phyloP scores from a whole-genome alignment of 176 grass and related monocot genomes.

The Carex cristatella region DNA sequence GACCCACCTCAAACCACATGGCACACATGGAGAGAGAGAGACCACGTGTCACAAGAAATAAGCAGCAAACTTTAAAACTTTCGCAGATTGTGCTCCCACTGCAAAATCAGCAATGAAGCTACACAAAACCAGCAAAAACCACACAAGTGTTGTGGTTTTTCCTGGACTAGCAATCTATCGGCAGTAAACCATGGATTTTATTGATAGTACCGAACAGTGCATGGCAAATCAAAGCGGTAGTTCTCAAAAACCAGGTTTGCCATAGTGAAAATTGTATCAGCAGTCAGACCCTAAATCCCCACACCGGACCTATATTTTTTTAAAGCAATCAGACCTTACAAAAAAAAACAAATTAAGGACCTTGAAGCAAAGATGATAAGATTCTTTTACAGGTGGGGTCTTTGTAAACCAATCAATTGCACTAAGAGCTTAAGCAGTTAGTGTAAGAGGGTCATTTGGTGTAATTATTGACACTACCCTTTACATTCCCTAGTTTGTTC shows the following conservation, averaged over 20 bases:
- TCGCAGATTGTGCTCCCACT: not conserved
- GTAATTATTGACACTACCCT: not conserved
- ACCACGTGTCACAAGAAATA: not conserved
- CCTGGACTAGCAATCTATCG: not conserved
- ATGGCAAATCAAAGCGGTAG: not conserved
- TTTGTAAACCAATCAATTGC: not conserved
- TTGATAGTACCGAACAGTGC: not conserved
- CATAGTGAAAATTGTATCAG: not conserved
- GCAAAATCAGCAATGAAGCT: not conserved
- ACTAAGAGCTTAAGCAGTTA: not conserved
- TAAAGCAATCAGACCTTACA: not conserved
- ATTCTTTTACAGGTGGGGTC: not conserved
- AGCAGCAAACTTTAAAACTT: not conserved
- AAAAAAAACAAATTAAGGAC: not conserved
- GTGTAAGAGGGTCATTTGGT: not conserved
- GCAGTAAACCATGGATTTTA: not conserved
- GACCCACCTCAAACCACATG: too few relatives aligned
- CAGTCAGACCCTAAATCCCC: not conserved
- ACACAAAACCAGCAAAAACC: not conserved
- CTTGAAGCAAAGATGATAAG: not conserved
- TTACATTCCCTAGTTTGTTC: not conserved
- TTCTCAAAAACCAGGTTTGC: not conserved
- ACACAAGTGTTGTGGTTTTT: not conserved
- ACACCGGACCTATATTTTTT: not conserved
- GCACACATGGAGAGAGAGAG: not conserved